Base-by-base conservation (phyloP, 345 rosid genomes). In the Turnera subulata region DNA sequence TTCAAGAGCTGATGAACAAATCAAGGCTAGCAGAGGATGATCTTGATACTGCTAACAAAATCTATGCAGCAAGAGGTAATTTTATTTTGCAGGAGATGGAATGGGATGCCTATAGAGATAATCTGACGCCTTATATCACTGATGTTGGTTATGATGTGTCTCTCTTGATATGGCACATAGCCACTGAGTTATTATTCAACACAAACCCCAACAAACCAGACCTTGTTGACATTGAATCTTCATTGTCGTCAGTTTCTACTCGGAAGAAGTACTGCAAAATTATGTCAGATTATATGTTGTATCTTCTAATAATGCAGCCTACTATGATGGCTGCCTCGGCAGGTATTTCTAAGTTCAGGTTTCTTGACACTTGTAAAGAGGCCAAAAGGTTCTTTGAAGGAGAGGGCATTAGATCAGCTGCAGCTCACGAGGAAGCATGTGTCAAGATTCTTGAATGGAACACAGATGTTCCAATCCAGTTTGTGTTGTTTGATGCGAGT, bases 271-370 rank as follows among this genome's bases (percentile, higher is more conserved):
- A 72, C 44, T 74, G 86, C 58, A 82, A 82, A 70, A 49, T 58
- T 5, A 61, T 85, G 0, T 78, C 88, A 0, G 88, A 85, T 70
- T 85, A 82, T 78, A 80, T 82, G 84, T 14, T 78, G 64, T 80
- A 80, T 56, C 85, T 85, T 54, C 44, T 85, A 17, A 61, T 71
- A 1, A 55, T 73, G 72, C 80, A 80, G 68, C 88, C 85, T 0
- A 42, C 67, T 0, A 62, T 78, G 54, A 78, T 78, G 82, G 64
- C 82, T 17, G 68, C 84, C 9, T 81, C 68, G 44, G 77, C 84
- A 0, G 82, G 84, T 37, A 78, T 78, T 2, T 75, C 67, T 6
- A 76, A 82, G 55, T 71, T 78, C 58, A 75, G 84, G 46, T 80
- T 72, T 45, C 50, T 63, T 44, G 91, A 82, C 48, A 78, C 86